A percentile compares a stretch with the other conserved stretches of the same genome.
These are phyloP conservation scores for Schrenkiella parvula DNA, from an alignment of 345 rosid genomes.

Conservation along the genomic window DNA sequence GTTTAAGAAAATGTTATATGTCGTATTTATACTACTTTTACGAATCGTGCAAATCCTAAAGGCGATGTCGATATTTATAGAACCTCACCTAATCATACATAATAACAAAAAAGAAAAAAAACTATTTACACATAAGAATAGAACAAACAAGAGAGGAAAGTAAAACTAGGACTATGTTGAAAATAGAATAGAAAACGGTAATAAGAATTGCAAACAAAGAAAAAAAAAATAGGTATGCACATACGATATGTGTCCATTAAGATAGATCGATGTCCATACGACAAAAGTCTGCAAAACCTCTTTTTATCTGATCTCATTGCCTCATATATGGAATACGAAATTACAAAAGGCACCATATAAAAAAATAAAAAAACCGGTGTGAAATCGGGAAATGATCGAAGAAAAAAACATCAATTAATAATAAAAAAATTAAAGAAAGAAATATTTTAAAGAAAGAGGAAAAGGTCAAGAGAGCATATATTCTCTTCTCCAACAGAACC, in stretches of 20 bases:
- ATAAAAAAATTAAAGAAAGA: constrained; percentile 33
- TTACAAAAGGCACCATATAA: constrained; percentile 8
- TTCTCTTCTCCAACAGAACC: constrained; percentile 63
- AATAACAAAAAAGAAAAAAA: not conserved
- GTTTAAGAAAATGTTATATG: not conserved
- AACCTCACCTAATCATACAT: not conserved
- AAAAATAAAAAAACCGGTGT: constrained; percentile 5
- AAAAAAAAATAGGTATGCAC: not conserved
- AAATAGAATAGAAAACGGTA: not conserved
- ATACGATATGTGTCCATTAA: constrained; percentile 21
- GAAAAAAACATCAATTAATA: constrained; percentile 13
- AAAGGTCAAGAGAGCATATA: constrained; percentile 70
- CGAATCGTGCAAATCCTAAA: constrained; percentile 15
- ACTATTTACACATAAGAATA: not conserved
- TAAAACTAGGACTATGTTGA: not conserved
- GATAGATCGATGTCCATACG: constrained; percentile 21
- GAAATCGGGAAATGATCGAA: constrained; percentile 28
- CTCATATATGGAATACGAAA: constrained; percentile 46
- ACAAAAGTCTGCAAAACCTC: constrained; percentile 21
- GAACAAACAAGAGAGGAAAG: not conserved
- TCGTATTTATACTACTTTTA: not conserved
- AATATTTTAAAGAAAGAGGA: constrained; percentile 48
- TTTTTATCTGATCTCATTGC: constrained; percentile 42
- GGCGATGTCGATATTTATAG: not conserved
- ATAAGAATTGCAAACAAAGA: constrained; percentile 12